Percentiles rank a stretch among this genome's conserved stretches.
Evolutionary conservation across 78 protist species (phyloP).

Genomic region (Dictyostelium capitatum): DNA sequence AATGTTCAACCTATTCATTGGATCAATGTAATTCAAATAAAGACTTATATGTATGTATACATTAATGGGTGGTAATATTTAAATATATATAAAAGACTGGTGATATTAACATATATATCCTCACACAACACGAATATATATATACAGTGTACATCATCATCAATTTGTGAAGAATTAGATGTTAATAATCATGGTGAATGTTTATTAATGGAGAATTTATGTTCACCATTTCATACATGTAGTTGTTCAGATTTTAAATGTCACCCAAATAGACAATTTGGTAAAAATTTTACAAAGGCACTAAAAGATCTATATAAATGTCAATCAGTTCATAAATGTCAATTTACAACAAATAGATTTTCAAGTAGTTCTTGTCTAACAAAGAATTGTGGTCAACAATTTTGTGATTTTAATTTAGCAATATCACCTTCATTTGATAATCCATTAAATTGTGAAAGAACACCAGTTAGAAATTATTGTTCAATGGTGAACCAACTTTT

Average conservation of each 20-base stretch:
- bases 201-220: conserved; percentile 15
- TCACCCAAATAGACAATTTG: conserved; percentile 12
- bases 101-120: no score
- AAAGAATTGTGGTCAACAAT: neutral
- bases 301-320: neutral
- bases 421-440: neutral
- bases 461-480: neutral
- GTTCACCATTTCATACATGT: conserved; percentile 10
- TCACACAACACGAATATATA: neutral
- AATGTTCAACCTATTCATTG: neutral
- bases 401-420: conserved; percentile 3
- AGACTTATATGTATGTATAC: conserved; percentile 6
- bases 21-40: conserved; percentile 3
- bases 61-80: no score
- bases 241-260: conserved; percentile 19
- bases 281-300: neutral
- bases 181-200: neutral
- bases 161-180: conserved; percentile 1
- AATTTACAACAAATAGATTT: neutral
- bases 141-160: neutral
- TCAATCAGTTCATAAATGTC: neutral
- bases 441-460: neutral
- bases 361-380: conserved; percentile 1
- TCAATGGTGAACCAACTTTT: neutral
- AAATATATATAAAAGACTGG: no score